These are phyloP conservation scores for Aspergillus ostianus DNA, from an alignment of 495 filamentous ascomycete species.

Conservation along the genomic window DNA sequence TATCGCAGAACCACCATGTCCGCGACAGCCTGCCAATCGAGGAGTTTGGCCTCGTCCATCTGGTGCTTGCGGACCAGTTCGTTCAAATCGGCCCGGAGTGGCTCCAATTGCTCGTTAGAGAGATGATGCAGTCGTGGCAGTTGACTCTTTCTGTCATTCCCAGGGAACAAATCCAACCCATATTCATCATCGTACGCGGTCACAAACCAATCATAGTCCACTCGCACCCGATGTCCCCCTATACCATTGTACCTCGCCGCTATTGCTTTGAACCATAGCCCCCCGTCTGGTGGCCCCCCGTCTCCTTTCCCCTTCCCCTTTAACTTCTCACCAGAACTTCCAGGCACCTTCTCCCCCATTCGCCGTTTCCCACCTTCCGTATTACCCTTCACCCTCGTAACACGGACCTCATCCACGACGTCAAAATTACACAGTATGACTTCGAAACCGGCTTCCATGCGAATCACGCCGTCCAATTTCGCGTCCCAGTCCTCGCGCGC, in stretches of 20 bases:
- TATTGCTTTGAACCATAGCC: constrained; percentile 39
- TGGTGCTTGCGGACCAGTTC: constrained; percentile 31
- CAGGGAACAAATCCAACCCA: constrained; percentile 49
- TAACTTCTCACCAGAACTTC: constrained; percentile 11
- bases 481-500: constrained; percentile 44
- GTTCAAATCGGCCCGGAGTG: constrained; percentile 42
- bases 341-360: background rate
- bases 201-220: constrained; percentile 63
- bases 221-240: constrained; percentile 46
- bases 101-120: constrained; percentile 31
- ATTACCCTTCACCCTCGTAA: constrained; percentile 25
- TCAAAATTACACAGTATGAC: constrained; percentile 66
- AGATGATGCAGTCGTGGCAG: constrained; percentile 50
- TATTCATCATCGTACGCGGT: constrained; percentile 50
- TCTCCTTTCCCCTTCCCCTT: constrained; percentile 12
- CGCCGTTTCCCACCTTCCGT: constrained; percentile 4
- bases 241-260: constrained; percentile 59
- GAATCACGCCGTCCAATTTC: constrained; percentile 57
- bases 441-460: constrained; percentile 71
- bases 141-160: constrained; percentile 15
- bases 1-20: constrained; percentile 64
- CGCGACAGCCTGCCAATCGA: constrained; percentile 60
- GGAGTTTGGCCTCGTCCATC: constrained; percentile 16
- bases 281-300: background rate
- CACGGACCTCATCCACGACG: constrained; percentile 30